These are phyloP conservation scores for Kodamaea sp. DNA, from an alignment of 1,139 yeast species.

Conservation along the genomic window DNA sequence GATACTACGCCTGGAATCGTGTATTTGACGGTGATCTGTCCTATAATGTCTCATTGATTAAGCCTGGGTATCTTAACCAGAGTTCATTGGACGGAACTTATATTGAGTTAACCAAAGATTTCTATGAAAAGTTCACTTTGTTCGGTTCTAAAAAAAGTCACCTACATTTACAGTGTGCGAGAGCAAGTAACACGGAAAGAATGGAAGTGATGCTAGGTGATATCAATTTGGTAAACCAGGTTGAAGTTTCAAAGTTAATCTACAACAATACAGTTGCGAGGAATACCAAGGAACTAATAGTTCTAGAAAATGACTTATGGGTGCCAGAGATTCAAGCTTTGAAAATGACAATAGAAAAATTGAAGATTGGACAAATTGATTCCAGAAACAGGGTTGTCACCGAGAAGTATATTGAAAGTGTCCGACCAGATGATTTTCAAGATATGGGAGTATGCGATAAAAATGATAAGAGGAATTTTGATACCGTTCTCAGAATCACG, in stretches of 20 bases:
- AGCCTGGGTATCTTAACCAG: slow-evolving; percentile 35
- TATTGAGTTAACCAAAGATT: slow-evolving; percentile 33
- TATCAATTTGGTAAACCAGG: slow-evolving; percentile 22
- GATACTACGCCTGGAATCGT: slow-evolving; percentile 37
- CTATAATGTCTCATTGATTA: slow-evolving; percentile 32
- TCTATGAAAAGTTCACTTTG: slow-evolving; percentile 32
- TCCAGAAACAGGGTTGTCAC: slow-evolving; percentile 25
- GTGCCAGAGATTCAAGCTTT: slow-evolving; percentile 36
- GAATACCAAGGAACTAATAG: slow-evolving; percentile 5
- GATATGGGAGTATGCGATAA: slow-evolving; percentile 15
- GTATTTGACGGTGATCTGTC: slow-evolving; percentile 43
- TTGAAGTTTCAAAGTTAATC: slow-evolving; percentile 25
- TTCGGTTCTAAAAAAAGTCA: slow-evolving; percentile 15
- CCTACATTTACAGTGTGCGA: slow-evolving; percentile 25
- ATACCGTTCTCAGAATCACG: slow-evolving; percentile 26
- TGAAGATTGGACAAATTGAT: slow-evolving; percentile 36
- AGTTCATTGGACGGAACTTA: slow-evolving; percentile 25
- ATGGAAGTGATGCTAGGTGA: slow-evolving; percentile 38
- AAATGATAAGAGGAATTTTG: slow-evolving; percentile 13
- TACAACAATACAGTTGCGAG: slow-evolving; percentile 11
- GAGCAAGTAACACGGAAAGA: slow-evolving; percentile 26
- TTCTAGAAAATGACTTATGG: slow-evolving; percentile 31
- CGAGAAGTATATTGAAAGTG: slow-evolving; percentile 22
- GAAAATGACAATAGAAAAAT: slow-evolving; percentile 39
- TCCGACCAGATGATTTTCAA: slow-evolving; percentile 15